These are phyloP conservation scores for Pseudogymnoascus sp. DNA, from an alignment of 2,329 filamentous ascomycete genomes.

Conservation along the genomic window DNA sequence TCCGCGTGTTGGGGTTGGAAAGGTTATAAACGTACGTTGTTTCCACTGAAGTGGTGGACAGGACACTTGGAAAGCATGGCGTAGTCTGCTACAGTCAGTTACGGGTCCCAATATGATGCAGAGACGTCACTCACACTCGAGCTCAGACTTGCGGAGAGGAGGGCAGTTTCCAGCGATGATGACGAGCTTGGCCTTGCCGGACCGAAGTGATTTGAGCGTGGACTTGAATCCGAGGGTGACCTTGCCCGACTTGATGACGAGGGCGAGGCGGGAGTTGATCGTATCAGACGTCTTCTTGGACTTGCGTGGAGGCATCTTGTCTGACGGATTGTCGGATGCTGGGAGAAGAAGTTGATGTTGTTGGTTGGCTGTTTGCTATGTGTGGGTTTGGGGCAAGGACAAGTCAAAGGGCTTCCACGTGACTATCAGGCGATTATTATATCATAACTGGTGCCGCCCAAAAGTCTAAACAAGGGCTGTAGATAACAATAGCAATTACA, in stretches of 20 bases:
- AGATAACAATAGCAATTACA: not conserved
- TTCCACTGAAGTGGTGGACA: slow-evolving; percentile 95
- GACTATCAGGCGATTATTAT: not conserved
- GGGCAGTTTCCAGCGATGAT: slow-evolving; percentile 94
- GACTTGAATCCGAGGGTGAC: slow-evolving; percentile 88
- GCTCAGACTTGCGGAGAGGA: slow-evolving; percentile 94
- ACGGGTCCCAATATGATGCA: too few relatives aligned
- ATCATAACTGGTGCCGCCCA: not conserved
- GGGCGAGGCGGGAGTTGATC: slow-evolving; percentile 54
- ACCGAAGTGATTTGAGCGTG: slow-evolving; percentile 81
- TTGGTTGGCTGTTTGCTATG: not conserved
- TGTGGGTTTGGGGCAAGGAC: not conserved
- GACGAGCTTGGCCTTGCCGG: slow-evolving; percentile 97
- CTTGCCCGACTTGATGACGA: slow-evolving; percentile 60
- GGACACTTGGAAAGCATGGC: slow-evolving; percentile 86
- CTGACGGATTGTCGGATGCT: not conserved
- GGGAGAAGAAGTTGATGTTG: not conserved
- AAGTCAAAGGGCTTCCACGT: not conserved
- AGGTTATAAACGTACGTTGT: slow-evolving; percentile 77
- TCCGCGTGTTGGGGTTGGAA: not conserved
- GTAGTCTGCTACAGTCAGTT: slow-evolving; percentile 42
- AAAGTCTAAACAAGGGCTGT: not conserved
- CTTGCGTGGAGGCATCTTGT: slow-evolving; percentile 33
- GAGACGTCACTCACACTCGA: slow-evolving; percentile 50
- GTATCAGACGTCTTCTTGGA: slow-evolving; percentile 78